Percentiles rank a stretch among this genome's conserved stretches.
phyloP scores from a whole-genome alignment of 768 basidiomycete species.

The Tubosaeta sp. region DNA sequence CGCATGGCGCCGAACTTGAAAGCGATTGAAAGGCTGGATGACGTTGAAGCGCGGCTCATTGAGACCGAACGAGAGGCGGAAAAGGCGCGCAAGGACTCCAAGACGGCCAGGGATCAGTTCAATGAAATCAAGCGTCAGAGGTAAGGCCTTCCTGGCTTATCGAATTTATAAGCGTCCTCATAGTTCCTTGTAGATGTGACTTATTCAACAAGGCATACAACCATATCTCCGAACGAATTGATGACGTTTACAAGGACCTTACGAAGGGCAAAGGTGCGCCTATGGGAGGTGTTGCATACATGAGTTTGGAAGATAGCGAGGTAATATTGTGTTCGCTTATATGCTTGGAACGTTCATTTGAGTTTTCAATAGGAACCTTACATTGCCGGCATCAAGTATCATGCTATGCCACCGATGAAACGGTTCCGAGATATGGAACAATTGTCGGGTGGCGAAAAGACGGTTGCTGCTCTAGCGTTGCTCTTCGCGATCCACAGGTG shows the following conservation, averaged over 20 bases:
- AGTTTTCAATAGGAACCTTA: slow-evolving; percentile 66
- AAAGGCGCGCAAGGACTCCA: slow-evolving; percentile 85
- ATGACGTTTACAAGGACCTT: slow-evolving; percentile 94
- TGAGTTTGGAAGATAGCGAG: slow-evolving; percentile 94
- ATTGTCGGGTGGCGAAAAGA: slow-evolving; percentile 97
- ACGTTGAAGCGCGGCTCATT: slow-evolving; percentile 77
- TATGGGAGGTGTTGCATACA: slow-evolving; percentile 94
- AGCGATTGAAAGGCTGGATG: slow-evolving; percentile 86
- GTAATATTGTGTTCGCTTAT: slow-evolving; percentile 41
- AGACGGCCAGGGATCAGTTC: slow-evolving; percentile 86
- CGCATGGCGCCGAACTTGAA: slow-evolving; percentile 96
- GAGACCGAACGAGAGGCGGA: slow-evolving; percentile 94
- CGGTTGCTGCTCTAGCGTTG: slow-evolving; percentile 94
- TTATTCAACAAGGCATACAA: slow-evolving; percentile 95
- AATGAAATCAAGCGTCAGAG: slow-evolving; percentile 80
- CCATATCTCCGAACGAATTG: slow-evolving; percentile 93
- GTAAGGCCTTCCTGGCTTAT: slow-evolving; percentile 35
- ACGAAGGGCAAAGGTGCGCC: slow-evolving; percentile 93
- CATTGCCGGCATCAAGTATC: slow-evolving; percentile 89
- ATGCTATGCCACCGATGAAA: slow-evolving; percentile 99
- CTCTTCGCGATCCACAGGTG: slow-evolving; percentile 96
- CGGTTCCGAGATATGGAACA: slow-evolving; percentile 99
- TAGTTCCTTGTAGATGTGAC: slow-evolving; percentile 47
- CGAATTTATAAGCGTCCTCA: neutral
- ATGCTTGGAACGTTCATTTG: slow-evolving; percentile 1